These are phyloP conservation scores for Salvia rosmarinus DNA, from an alignment of 257 asterid genomes.

Conservation along the genomic window DNA sequence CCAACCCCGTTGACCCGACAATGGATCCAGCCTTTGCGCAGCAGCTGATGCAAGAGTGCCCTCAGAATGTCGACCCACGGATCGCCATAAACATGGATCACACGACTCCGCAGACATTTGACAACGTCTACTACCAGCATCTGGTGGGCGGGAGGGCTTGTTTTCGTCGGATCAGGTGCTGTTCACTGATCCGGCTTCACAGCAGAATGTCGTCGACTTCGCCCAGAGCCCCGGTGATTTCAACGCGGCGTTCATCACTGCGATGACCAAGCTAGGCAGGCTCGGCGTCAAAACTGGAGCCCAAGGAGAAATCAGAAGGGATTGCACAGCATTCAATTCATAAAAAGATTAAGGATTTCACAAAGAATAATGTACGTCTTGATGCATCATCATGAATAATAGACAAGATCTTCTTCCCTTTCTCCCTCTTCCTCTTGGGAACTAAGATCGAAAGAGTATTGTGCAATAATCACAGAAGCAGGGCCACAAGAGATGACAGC, in stretches of 20 bases:
- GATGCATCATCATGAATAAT: neutral
- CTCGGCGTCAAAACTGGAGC: constrained; percentile 65
- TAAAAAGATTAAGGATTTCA: neutral
- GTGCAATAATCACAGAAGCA: neutral
- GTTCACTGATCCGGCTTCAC: constrained; percentile 54
- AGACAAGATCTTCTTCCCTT: neutral
- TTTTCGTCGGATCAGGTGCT: constrained; percentile 75
- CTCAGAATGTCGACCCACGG: constrained; percentile 50
- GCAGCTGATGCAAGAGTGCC: constrained; percentile 61
- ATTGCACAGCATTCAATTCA: constrained; percentile 61
- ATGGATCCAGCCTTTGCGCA: constrained; percentile 61
- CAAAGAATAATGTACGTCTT: constrained; percentile 20
- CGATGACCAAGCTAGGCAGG: constrained; percentile 76
- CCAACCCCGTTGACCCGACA: constrained; percentile 61
- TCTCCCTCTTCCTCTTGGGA: neutral
- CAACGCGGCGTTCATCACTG: constrained; percentile 53
- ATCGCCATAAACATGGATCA: constrained; percentile 64
- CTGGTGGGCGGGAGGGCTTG: constrained; percentile 68
- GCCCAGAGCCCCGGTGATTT: constrained; percentile 54
- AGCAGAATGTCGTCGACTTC: constrained; percentile 49
- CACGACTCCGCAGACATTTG: constrained; percentile 57
- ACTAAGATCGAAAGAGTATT: neutral
- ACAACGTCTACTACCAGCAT: constrained; percentile 62
- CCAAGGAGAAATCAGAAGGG: constrained; percentile 63
- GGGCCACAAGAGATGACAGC: too few species aligned